Evolutionary conservation across 352 stramenopile species (phyloP).

Genomic region (Globisporangium spiculum): DNA sequence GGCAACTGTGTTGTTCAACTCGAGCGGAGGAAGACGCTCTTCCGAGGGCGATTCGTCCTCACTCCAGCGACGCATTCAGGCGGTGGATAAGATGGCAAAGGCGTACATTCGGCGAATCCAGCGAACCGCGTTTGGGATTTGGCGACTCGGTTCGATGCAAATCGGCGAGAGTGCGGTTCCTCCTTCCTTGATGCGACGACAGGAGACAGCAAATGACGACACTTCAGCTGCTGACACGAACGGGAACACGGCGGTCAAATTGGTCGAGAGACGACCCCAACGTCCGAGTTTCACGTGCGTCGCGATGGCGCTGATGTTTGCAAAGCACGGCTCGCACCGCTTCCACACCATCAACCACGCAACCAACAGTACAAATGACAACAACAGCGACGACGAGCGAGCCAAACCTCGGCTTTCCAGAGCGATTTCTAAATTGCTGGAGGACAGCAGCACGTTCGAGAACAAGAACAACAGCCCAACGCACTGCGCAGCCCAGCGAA

Average conservation of each 20-base stretch:
- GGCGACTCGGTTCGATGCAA: constrained; percentile 6
- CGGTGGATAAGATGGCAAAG: constrained; percentile 2
- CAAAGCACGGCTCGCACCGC: constrained; percentile 22
- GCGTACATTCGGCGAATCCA: constrained; percentile 1
- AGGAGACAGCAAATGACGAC: not conserved
- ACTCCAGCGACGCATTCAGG: not conserved
- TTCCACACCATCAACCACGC: constrained; percentile 11
- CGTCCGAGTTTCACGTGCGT: constrained; percentile 36
- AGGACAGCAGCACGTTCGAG: not conserved
- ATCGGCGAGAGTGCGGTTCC: not conserved
- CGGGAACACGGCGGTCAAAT: not conserved
- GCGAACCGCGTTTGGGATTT: constrained; percentile 11
- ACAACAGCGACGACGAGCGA: not conserved
- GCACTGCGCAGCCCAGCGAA: constrained; percentile 21
- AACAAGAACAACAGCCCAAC: not conserved
- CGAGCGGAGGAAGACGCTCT: not conserved
- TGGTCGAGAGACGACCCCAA: not conserved
- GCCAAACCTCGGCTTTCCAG: not conserved
- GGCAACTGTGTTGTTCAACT: not conserved
- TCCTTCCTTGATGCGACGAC: not conserved
- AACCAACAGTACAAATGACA: not conserved
- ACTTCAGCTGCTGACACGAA: not conserved
- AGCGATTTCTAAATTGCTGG: constrained; percentile 7
- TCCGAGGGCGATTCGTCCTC: not conserved
- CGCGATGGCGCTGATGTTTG: constrained; percentile 40